These are phyloP conservation scores for Leishmania martiniquensis DNA, from an alignment of 208 protist genomes.

Conservation along the genomic window DNA sequence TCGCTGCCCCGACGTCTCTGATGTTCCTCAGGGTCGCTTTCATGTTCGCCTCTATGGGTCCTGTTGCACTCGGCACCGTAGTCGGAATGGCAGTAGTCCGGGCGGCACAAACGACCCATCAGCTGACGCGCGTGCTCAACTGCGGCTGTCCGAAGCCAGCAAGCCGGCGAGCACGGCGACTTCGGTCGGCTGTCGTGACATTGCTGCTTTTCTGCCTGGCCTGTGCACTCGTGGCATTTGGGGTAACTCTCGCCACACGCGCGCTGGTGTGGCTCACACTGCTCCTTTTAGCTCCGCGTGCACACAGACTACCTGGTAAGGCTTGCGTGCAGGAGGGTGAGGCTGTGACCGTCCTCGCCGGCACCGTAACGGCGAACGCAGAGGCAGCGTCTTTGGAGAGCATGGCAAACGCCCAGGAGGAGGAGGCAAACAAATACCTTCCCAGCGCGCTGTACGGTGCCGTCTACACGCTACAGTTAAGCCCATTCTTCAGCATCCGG, in stretches of 20 bases:
- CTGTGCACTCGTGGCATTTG: neutral
- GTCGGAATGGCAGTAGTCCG: slow-evolving; percentile 16
- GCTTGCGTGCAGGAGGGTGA: neutral
- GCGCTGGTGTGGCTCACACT: slow-evolving; percentile 20
- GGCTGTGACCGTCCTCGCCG: neutral
- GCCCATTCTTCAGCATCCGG: slow-evolving; percentile 48
- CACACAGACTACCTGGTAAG: neutral
- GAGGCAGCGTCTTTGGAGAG: neutral
- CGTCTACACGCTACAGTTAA: slow-evolving; percentile 33
- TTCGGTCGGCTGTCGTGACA: neutral
- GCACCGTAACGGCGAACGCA: neutral
- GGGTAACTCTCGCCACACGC: slow-evolving; percentile 14
- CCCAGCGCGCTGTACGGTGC: slow-evolving; percentile 32
- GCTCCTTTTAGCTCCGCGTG: slow-evolving; percentile 2
- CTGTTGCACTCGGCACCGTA: slow-evolving; percentile 13
- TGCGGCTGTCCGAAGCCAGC: neutral
- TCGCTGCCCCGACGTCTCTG: too few relatives aligned
- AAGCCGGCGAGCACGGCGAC: neutral
- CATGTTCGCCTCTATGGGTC: slow-evolving; percentile 11
- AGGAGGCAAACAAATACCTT: neutral
- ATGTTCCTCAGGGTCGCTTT: neutral
- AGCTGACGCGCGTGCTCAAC: neutral
- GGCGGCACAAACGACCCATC: neutral
- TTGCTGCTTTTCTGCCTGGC: neutral
- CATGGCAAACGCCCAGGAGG: neutral